A percentile compares a stretch with the other conserved stretches of the same genome.
Conservation (phyloP, 805 yeast species). For the Metschnikowia santaceciliae region DNA sequence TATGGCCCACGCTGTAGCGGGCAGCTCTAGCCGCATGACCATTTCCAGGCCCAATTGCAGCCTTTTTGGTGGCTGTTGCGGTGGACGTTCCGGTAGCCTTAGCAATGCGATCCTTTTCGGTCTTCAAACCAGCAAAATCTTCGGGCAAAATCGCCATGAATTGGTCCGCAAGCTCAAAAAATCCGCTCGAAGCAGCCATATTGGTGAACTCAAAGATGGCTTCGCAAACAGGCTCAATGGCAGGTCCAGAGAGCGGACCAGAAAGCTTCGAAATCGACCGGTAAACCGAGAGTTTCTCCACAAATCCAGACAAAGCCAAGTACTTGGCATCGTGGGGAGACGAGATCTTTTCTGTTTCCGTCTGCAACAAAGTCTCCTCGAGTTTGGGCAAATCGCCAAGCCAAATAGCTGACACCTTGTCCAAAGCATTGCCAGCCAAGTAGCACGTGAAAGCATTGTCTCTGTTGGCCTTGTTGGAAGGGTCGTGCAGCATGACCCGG, state of each 20-base stretch:
- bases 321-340: slow-evolving; percentile 82
- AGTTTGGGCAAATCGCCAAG: slow-evolving; percentile 55
- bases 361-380: slow-evolving; percentile 42
- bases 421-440: slow-evolving; percentile 76
- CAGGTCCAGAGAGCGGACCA: slow-evolving; percentile 37
- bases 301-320: slow-evolving; percentile 73
- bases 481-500: slow-evolving; percentile 45
- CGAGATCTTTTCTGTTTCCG: slow-evolving; percentile 37
- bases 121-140: slow-evolving; percentile 61
- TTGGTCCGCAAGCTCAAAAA: slow-evolving; percentile 73
- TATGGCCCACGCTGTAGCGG: not conserved
- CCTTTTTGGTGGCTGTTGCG: not conserved
- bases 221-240: slow-evolving; percentile 48
- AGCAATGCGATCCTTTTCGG: slow-evolving; percentile 74
- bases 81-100: slow-evolving; percentile 51
- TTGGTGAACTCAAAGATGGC: slow-evolving; percentile 80
- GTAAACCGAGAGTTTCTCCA: slow-evolving; percentile 79
- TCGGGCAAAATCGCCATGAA: slow-evolving; percentile 71
- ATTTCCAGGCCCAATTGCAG: not conserved
- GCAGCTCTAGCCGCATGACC: not conserved
- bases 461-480: slow-evolving; percentile 39
- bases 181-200: slow-evolving; percentile 75
- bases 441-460: slow-evolving; percentile 74
- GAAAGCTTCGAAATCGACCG: slow-evolving; percentile 45
- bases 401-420: slow-evolving; percentile 81